Evolutionary conservation across 768 basidiomycete genomes (phyloP), one percentile per base, ranked within the genome.

Genomic region (Peribolospora baueri): DNA sequence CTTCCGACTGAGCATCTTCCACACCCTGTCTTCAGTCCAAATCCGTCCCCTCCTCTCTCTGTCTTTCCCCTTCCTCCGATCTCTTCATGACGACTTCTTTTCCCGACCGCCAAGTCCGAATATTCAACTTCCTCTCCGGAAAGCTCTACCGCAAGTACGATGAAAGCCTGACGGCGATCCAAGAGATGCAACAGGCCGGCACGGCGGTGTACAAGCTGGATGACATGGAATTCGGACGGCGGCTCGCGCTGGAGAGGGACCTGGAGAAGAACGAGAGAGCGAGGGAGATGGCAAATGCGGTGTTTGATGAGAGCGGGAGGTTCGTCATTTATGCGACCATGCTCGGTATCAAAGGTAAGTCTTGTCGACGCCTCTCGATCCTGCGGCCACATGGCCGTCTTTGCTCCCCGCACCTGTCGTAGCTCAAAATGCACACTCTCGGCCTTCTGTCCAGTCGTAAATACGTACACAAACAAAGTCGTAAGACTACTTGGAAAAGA

Each of bases 171-270:
- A 70, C 76, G 39, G 90, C 93, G 0, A 83, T 90, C 45, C 85
- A 91, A 65, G 90, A 95, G 67, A 95, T 98, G 88, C 93, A 98
- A 66, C 93, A 97, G 66, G 90, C 88, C 2, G 91, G 88, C 1
- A 93, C 93, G 4, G 82, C 84, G 0, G 76, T 85, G 25, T 84
- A 82, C 68, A 81, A 78, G 62, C 78, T 97, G 13, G 93, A 98
- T 54, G 88, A 95, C 68, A 98, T 98, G 93, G 93, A 98, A 67
- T 95, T 98, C 63, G 88, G 91, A n/a, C 73, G 91, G 55, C 75
- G 91, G n/a, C 71, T 97, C 58, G 91, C 91, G 3, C 72, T 80
- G 40, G 93, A 98, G 67, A 74, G 84, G 58, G 93, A 97, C 63
- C 68, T 98, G 47, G 88, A 95, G 69, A 61, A 61, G 54, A 9